Evolutionary conservation across 768 basidiomycete genomes (phyloP).

Genomic region (Chalciporus chontae): DNA sequence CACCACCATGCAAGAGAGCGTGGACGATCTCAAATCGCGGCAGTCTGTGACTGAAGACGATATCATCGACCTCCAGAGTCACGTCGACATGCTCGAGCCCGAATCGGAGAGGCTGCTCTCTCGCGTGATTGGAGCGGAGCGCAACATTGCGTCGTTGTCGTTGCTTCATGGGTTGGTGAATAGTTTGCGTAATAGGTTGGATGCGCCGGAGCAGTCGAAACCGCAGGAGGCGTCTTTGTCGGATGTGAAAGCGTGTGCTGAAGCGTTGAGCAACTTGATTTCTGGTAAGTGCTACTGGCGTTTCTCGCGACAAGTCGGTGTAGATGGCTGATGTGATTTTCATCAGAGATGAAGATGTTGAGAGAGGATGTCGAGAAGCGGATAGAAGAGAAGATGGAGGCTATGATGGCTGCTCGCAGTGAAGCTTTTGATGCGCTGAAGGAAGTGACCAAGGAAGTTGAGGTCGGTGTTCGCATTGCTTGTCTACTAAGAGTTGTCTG

Average conservation of each 20-base stretch:
- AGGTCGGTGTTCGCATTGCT: conserved; percentile 22
- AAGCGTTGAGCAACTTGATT: conserved; percentile 37
- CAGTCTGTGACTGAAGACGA: conserved; percentile 29
- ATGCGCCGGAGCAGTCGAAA: conserved; percentile 12
- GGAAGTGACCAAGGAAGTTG: conserved; percentile 32
- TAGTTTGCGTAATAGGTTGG: conserved; percentile 16
- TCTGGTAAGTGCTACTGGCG: too few relatives aligned
- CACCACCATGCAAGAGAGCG: conserved; percentile 14
- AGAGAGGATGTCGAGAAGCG: conserved; percentile 42
- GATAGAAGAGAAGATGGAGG: conserved; percentile 44
- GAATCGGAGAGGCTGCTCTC: conserved; percentile 29
- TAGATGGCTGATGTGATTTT: not conserved
- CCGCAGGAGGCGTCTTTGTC: conserved; percentile 10
- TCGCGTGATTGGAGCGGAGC: conserved; percentile 26
- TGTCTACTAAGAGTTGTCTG: conserved; percentile 6
- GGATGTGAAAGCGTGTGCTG: conserved; percentile 31
- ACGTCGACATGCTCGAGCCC: conserved; percentile 38
- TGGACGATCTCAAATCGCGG: conserved; percentile 21
- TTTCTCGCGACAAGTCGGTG: too few relatives aligned
- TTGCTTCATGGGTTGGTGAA: conserved; percentile 24
- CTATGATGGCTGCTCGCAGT: conserved; percentile 38
- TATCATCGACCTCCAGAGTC: conserved; percentile 31
- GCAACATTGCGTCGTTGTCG: conserved; percentile 31
- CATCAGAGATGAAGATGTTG: conserved; percentile 46
- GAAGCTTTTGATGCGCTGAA: conserved; percentile 38